Base-by-base conservation (phyloP, 2,329 filamentous ascomycete genomes). In the Plenodomus tracheiphilus region DNA sequence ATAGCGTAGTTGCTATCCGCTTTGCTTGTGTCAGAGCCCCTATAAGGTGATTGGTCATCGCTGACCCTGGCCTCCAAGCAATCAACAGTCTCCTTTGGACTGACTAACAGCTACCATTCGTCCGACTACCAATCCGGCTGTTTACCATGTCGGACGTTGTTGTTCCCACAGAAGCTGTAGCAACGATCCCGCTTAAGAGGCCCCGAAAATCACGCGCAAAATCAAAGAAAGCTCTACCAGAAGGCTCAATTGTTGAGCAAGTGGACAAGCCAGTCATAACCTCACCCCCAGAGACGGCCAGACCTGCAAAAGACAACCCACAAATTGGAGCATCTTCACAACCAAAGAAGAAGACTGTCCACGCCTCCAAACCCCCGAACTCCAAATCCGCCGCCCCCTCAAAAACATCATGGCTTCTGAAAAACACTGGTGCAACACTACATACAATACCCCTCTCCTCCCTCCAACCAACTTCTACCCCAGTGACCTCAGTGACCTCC, bases 361-460 rank as follows among this genome's bases (percentile, higher is more conserved):
- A 11, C 22, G 5, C 10, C 22, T 25, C 22, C 22, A 25, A 10
- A 5, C 22, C 22, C 6, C 11, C 39, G 15, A 8, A 9, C 28
- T 21, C 42, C 43, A 20, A 37, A 37, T 4, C 8, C 16, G 4
- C 5, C 35, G 18, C 34, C 7, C 17, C 41, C 37, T 44, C 47
- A 28, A 55, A 53, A 30, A 57, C 45, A 19, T 43, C 46, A 47
- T 61, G 58, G 56, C 53, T 59, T 49, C 39, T 44, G 17, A 54
- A 41, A 43, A 47, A 45, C 16, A 53, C 48, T 18, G 49, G 35
- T 16, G 32, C 30, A 39, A 36, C 47, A 17, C 16, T 63, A 2
- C 42, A 41, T 10, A 53, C 50, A 6, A 47, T 64, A 6, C 4
- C 6, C 28, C 15, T 15, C 28, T 7, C 28, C 28, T 32, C 28